Percentiles rank a stretch among this genome's conserved stretches.
These are phyloP conservation scores for Phytophthora hibernalis DNA, from an alignment of 352 stramenopile species.

Conservation along the genomic window DNA sequence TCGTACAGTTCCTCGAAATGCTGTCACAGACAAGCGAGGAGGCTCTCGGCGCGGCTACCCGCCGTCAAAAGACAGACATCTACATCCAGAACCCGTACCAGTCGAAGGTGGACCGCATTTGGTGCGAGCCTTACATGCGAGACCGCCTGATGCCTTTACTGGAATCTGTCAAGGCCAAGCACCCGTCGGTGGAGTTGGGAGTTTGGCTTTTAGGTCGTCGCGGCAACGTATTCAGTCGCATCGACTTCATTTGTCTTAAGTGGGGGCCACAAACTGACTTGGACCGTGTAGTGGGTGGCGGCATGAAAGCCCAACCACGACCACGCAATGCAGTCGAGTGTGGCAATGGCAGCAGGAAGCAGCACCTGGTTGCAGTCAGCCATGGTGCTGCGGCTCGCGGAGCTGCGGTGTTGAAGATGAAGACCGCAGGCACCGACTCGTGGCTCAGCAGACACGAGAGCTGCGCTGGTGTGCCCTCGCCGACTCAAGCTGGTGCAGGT, in stretches of 20 bases:
- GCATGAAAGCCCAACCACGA: no score
- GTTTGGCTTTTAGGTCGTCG: not conserved
- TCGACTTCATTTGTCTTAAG: slow-evolving; percentile 4
- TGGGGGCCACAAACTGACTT: not conserved
- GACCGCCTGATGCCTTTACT: not conserved
- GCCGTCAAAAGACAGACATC: not conserved
- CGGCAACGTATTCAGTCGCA: slow-evolving; percentile 1
- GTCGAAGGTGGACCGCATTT: slow-evolving; percentile 1
- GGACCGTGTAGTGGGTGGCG: no score
- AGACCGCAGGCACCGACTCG: no score
- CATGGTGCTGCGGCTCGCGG: no score
- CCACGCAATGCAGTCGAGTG: no score
- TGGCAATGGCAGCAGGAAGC: no score
- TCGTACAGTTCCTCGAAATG: not conserved
- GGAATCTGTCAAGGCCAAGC: not conserved
- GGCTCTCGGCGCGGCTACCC: not conserved
- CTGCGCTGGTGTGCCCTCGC: no score
- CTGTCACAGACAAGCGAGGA: slow-evolving; percentile 3
- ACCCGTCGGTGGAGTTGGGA: not conserved
- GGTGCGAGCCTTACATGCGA: not conserved
- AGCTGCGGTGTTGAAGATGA: no score
- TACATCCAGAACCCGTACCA: not conserved
- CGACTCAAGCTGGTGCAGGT: no score
- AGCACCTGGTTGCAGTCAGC: no score
- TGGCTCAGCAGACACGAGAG: no score